Conservation (phyloP, 2,329 filamentous ascomycete genomes). For the Ilyonectria mors-panacis region DNA sequence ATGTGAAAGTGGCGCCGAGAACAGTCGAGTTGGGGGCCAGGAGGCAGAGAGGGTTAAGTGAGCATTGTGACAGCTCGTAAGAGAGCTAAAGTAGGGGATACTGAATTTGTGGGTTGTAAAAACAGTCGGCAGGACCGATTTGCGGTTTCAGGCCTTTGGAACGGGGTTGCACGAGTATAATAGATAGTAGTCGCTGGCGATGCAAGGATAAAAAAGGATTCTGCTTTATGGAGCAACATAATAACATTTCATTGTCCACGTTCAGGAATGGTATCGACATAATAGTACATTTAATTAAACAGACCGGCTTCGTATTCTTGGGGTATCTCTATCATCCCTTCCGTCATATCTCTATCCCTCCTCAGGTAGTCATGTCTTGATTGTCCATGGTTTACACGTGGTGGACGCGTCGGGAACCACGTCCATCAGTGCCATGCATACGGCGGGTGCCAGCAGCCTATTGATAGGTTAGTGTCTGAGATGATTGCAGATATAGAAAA, state of each 20-base stretch:
- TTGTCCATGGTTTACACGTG: conserved; percentile 29
- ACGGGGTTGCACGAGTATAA: conserved; percentile 31
- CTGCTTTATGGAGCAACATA: conserved; percentile 30
- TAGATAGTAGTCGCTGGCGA: conserved; percentile 35
- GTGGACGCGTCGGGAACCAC: conserved; percentile 62
- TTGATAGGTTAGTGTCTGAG: conserved; percentile 22
- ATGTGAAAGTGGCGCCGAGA: no score
- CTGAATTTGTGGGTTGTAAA: background rate
- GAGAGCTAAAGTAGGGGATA: no score
- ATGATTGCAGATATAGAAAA: background rate
- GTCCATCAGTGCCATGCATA: conserved; percentile 82
- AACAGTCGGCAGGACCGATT: background rate
- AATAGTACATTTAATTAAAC: conserved; percentile 38
- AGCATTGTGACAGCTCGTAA: background rate
- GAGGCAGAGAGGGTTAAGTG: background rate
- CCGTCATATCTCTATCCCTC: background rate
- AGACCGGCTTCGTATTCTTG: background rate
- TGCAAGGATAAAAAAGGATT: conserved; percentile 8
- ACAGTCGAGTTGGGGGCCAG: no score
- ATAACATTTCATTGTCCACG: conserved; percentile 36
- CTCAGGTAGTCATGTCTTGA: background rate
- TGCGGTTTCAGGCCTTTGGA: conserved; percentile 1
- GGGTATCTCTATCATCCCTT: conserved; percentile 25
- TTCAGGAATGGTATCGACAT: conserved; percentile 37
- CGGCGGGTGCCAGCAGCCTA: conserved; percentile 81